Base-by-base conservation (phyloP, 495 filamentous ascomycete genomes). In the Lepidopterella palustris region DNA sequence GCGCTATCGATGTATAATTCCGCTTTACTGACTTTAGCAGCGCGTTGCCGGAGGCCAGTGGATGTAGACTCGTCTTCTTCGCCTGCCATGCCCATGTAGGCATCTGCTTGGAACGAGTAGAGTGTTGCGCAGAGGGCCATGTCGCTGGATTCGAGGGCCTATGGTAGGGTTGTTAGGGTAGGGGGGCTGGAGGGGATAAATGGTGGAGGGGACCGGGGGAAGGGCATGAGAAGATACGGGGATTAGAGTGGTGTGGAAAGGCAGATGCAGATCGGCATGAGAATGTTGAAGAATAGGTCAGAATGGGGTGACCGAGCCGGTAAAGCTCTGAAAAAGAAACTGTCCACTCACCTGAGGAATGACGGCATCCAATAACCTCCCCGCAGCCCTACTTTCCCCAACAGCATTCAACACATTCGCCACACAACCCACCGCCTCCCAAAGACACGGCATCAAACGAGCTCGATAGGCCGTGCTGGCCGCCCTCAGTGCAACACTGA, bases 11-110 rank as follows among this genome's bases (percentile, higher is more conserved):
- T 55, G 25, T 55, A 60, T 25, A 51, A 10, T 21, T 65, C 51
- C 11, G 73, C 69, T 18, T 62, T 69, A 20, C 42, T 61, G 60
- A 65, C 18, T 68, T 61, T 68, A 61, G 48, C 23, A 8, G 53
- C 53, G 39, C 60, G 52, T 18, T 25, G 23, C 11, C 64, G 57
- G n/a, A 35, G 39, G 25, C 64, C 60, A 5, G 39, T n/a, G 5
- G 57, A 61, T 15, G 20, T 65, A 4, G 50, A 63, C 35, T 63
- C 50, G 53, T 67, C 64, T 53, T 68, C 53, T 51, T 76, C 70
- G 0, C 88, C 87, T 0, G 90, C 92, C 65, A 90, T 74, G 0
- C 92, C 92, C 79, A 95, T 87, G 64, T 88, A 81, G 0, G 88
- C 87, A 69, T 97, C 91, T 4, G 86, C 89, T 8, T 95, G 78